These are phyloP conservation scores for Lenwebbia sp. DNA, from an alignment of 345 rosid species.

Conservation along the genomic window DNA sequence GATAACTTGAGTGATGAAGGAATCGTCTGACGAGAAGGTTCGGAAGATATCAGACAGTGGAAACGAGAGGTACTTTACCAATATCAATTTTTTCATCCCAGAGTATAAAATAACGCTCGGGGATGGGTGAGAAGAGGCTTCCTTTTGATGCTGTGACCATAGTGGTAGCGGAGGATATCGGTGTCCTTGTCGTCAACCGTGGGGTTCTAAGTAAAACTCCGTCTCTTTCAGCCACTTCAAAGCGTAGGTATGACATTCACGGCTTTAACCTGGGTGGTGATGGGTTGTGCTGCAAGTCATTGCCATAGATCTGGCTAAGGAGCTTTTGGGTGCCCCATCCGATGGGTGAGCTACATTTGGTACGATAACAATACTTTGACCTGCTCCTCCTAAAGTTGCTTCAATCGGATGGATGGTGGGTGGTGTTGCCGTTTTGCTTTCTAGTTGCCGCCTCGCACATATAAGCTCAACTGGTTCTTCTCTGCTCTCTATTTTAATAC, in stretches of 20 bases:
- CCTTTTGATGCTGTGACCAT: conserved; percentile 53
- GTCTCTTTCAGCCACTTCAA: conserved; percentile 37
- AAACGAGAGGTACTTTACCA: conserved; percentile 50
- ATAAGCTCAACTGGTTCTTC: conserved; percentile 34
- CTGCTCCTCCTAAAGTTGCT: conserved; percentile 61
- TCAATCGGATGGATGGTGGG: conserved; percentile 44
- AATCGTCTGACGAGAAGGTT: conserved; percentile 25
- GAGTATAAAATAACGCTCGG: conserved; percentile 21
- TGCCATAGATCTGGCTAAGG: conserved; percentile 29
- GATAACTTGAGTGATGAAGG: conserved; percentile 47
- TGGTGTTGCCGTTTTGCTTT: conserved; percentile 56
- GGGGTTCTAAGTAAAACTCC: conserved; percentile 57
- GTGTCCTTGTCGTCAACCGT: conserved; percentile 48
- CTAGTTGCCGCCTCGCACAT: conserved; percentile 41
- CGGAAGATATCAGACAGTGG: conserved; percentile 55
- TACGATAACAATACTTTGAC: conserved; percentile 32
- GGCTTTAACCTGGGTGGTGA: conserved; percentile 73
- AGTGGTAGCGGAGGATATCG: conserved; percentile 32
- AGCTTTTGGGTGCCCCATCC: conserved; percentile 35
- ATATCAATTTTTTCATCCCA: conserved; percentile 27
- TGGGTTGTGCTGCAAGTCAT: conserved; percentile 61
- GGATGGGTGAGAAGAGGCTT: conserved; percentile 63
- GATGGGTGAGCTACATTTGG: conserved; percentile 46
- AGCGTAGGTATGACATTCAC: conserved; percentile 41
- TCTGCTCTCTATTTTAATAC: not conserved